Base-by-base conservation (phyloP, 768 basidiomycete species). In the Lactarius vividus region DNA sequence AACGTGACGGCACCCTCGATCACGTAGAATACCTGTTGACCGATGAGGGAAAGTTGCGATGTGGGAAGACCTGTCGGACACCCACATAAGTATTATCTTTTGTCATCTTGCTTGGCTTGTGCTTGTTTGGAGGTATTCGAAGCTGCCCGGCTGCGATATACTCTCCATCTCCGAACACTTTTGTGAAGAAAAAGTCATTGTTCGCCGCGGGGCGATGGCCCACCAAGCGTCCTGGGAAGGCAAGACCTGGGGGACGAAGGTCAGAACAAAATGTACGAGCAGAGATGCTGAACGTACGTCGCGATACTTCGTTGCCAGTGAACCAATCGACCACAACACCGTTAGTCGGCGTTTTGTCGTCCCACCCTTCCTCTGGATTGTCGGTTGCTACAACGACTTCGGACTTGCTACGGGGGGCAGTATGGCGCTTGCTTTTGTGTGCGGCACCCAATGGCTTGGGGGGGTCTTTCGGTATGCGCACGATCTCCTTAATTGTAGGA, bases 31-130 rank as follows among this genome's bases (percentile, higher is more conserved):
- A 88, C 80, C 89, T 91, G 71, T 26, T 35, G n/a, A 18, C 15
- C 56, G 37, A 59, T 60, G 29, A 63, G 29, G 40, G 10, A 20
- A 23, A 7, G 11, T 53, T 81, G 37, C 6, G 61, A 44, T 52
- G 40, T 23, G 53, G 5, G 55, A 56, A 35, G 2, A 4, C n/a
- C 6, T n/a, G 49, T 40, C 28, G 10, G 26, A 13, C 13, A 81
- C 91, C 70, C 68, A 94, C 93, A 74, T 92, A 96, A 29, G 92
- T 92, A 71, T 98, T 99, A 72, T 98, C 97, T 73, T 91, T 95
- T 1, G 94, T 86, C 28, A 85, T 83, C 74, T 98, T 98, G 65
- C 84, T 86, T 16, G 91, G 91, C 76, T 99, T 99, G 66, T 84
- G 80, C n/a, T 85, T 84, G 8, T 84, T 80, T 0, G 90, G 85